Evolutionary conservation across 2,329 filamentous ascomycete species (phyloP).

Genomic region (Dactylella cylindrospora): DNA sequence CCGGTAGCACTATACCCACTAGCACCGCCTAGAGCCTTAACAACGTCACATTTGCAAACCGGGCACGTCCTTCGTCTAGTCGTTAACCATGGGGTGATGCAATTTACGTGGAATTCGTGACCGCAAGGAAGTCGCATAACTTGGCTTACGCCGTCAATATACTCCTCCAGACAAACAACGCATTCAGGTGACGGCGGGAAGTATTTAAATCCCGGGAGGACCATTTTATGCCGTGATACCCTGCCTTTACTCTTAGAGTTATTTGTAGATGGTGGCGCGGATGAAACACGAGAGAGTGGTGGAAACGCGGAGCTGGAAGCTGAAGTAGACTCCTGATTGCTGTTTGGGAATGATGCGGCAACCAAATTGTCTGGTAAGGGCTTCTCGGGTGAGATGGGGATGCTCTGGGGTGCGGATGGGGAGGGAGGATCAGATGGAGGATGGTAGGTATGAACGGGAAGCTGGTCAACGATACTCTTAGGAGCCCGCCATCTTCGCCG

Average conservation of each 20-base stretch:
- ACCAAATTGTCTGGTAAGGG: conserved; percentile 44
- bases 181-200: conserved; percentile 69
- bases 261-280: conserved; percentile 49
- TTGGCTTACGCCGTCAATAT: conserved; percentile 85
- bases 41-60: conserved; percentile 97
- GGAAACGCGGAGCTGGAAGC: conserved; percentile 53
- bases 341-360: conserved; percentile 35
- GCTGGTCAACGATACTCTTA: conserved; percentile 88
- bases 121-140: conserved; percentile 98
- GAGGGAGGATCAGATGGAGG: conserved; percentile 64
- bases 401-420: conserved; percentile 64
- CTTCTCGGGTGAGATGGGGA: conserved; percentile 58
- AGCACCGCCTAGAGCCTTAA: conserved; percentile 54
- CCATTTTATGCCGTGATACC: conserved; percentile 29
- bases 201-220: conserved; percentile 56
- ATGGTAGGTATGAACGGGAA: conserved; percentile 95
- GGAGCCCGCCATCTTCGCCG: conserved; percentile 93
- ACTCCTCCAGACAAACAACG: conserved; percentile 95
- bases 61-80: conserved; percentile 95
- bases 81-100: conserved; percentile 98
- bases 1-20: conserved; percentile 18
- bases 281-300: conserved; percentile 53
- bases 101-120: conserved; percentile 95
- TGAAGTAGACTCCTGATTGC: conserved; percentile 51
- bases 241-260: conserved; percentile 5